A percentile compares a stretch with the other conserved stretches of the same genome.
Conservation (phyloP, 352 stramenopile species). For the Pythium brassicae region DNA sequence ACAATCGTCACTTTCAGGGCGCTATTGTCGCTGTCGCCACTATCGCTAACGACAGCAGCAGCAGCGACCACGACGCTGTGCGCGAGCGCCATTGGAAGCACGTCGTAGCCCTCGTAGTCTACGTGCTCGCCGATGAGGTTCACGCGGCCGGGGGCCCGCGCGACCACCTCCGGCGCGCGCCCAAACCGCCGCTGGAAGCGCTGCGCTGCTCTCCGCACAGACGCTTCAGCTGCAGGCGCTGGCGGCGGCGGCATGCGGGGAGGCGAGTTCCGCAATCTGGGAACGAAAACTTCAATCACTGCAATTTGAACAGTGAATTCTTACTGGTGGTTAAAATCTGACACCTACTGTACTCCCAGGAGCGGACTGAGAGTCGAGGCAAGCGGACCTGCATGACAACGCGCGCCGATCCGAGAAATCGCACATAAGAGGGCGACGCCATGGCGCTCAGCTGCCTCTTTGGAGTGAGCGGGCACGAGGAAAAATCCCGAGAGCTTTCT, state of each 20-base stretch:
- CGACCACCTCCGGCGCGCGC: constrained; percentile 22
- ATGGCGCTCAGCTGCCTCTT: too few species aligned
- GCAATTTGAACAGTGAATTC: too few species aligned
- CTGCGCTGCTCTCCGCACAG: background rate
- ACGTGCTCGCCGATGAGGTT: constrained; percentile 89
- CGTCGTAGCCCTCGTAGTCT: constrained; percentile 84
- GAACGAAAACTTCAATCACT: too few species aligned
- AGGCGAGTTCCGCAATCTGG: too few species aligned
- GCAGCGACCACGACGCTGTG: background rate
- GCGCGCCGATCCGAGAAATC: too few species aligned
- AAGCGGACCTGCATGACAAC: too few species aligned
- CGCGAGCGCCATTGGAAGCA: constrained; percentile 78
- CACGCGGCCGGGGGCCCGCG: constrained; percentile 67
- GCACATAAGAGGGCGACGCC: too few species aligned
- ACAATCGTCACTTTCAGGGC: constrained; percentile 14
- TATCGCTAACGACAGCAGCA: background rate
- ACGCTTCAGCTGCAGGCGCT: background rate
- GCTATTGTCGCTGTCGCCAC: background rate
- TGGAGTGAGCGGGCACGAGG: too few species aligned
- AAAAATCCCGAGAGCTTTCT: too few species aligned
- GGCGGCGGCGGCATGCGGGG: background rate
- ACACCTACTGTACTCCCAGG: too few species aligned
- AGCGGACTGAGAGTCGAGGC: too few species aligned
- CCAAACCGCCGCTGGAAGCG: constrained; percentile 30
- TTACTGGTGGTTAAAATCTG: too few species aligned